Evolutionary conservation across 169 alveolate genomes (phyloP).

Genomic region (Cryptosporidium felis): DNA sequence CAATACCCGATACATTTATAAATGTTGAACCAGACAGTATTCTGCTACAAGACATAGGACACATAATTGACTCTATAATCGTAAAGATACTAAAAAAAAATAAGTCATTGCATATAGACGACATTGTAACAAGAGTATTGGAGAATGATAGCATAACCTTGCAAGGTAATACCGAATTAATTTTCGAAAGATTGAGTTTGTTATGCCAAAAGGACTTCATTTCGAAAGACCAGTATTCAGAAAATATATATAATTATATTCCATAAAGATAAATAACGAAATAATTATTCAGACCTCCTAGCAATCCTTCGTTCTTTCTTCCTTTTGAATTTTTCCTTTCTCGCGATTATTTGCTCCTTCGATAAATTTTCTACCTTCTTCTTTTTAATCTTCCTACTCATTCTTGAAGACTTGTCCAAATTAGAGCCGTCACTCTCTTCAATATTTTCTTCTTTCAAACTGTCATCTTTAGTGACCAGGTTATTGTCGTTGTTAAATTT

Average conservation of each 20-base stretch:
- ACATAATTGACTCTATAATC: slow-evolving; percentile 41
- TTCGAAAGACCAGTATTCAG: slow-evolving; percentile 24
- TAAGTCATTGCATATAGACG: slow-evolving; percentile 48
- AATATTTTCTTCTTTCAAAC: background rate
- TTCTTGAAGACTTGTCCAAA: background rate
- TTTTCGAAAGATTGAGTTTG: slow-evolving; percentile 1
- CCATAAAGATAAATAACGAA: slow-evolving; percentile 1
- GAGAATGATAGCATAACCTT: background rate
- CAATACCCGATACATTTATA: too few relatives aligned
- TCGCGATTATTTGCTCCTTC: slow-evolving; percentile 9
- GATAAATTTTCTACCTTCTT: background rate
- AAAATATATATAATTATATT: slow-evolving; percentile 20
- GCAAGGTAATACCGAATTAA: slow-evolving; percentile 2
- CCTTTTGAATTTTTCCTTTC: background rate
- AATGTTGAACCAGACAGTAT: background rate
- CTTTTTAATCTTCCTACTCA: background rate
- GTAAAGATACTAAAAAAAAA: slow-evolving; percentile 27
- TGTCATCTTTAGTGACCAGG: background rate
- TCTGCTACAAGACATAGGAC: slow-evolving; percentile 3
- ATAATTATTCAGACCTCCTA: background rate
- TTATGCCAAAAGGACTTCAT: slow-evolving; percentile 50
- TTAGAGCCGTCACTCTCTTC: background rate
- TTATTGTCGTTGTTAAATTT: slow-evolving; percentile 9
- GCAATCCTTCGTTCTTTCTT: slow-evolving; percentile 30
- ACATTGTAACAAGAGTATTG: slow-evolving; percentile 10